Percentiles rank a stretch among this genome's conserved stretches.
Conservation (phyloP, 2,329 filamentous ascomycete genomes). For the Nemania bipapillata region DNA sequence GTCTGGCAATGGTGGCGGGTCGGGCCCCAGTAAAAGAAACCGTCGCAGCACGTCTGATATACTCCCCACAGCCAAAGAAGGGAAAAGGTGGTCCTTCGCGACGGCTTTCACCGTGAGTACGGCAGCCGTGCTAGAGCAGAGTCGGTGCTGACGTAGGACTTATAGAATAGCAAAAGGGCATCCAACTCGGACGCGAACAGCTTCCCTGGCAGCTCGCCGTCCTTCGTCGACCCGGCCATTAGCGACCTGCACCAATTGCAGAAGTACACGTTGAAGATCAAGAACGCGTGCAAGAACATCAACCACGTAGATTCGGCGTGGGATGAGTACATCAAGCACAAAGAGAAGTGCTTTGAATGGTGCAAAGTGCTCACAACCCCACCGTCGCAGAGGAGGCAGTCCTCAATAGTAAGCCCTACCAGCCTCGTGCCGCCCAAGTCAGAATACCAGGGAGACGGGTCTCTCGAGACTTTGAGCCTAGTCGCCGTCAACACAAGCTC, state of each 20-base stretch:
- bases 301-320: constrained; percentile 57
- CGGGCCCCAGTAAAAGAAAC: constrained; percentile 15
- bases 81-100: constrained; percentile 30
- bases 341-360: constrained; percentile 55
- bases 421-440: constrained; percentile 10
- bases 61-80: no score
- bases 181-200: constrained; percentile 18
- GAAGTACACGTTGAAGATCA: constrained; percentile 32
- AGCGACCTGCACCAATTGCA: constrained; percentile 33
- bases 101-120: constrained; percentile 31
- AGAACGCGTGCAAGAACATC: constrained; percentile 28
- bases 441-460: constrained; percentile 10
- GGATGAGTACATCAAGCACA: constrained; percentile 58
- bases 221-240: constrained; percentile 25
- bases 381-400: constrained; percentile 17
- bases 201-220: constrained; percentile 24
- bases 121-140: neutral
- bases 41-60: no score
- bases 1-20: neutral
- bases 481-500: constrained; percentile 28
- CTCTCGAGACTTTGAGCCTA: constrained; percentile 21
- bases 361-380: constrained; percentile 54
- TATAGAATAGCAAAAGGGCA: constrained; percentile 20
- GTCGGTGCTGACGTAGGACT: constrained; percentile 7
- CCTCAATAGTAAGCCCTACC: constrained; percentile 31